These are phyloP conservation scores for Diaporthe citri DNA, from an alignment of 2,329 filamentous ascomycete genomes.

Conservation along the genomic window DNA sequence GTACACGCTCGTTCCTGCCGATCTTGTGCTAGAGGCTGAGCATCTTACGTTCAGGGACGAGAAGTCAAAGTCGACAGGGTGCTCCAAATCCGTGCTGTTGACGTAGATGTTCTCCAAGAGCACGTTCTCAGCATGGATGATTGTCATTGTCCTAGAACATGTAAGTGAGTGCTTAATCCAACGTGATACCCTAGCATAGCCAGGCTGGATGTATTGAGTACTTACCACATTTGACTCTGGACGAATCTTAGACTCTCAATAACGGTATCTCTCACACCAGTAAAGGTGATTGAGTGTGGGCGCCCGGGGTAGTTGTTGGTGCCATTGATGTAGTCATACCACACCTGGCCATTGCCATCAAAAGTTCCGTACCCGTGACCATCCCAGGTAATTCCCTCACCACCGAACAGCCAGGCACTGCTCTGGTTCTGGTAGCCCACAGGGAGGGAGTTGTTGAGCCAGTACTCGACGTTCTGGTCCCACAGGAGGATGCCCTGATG, in stretches of 20 bases:
- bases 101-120: slow-evolving; percentile 37
- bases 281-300: slow-evolving; percentile 47
- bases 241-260: slow-evolving; percentile 36
- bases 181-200: not conserved
- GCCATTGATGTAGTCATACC: slow-evolving; percentile 46
- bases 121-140: slow-evolving; percentile 41
- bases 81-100: slow-evolving; percentile 38
- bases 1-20: not conserved
- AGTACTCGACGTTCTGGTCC: slow-evolving; percentile 48
- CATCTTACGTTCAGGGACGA: slow-evolving; percentile 37
- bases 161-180: not conserved
- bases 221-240: slow-evolving; percentile 41
- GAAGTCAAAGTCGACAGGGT: slow-evolving; percentile 38
- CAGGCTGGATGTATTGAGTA: not conserved
- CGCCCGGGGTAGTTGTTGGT: slow-evolving; percentile 49
- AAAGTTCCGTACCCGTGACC: slow-evolving; percentile 55
- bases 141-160: slow-evolving; percentile 34
- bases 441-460: slow-evolving; percentile 53
- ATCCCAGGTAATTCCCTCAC: slow-evolving; percentile 54
- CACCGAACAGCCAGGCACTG: slow-evolving; percentile 56
- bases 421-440: slow-evolving; percentile 59
- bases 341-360: slow-evolving; percentile 48
- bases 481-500: slow-evolving; percentile 45
- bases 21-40: too few species aligned
- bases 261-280: slow-evolving; percentile 32